Evolutionary conservation across 164 flowering plant genomes (phyloP).

Genomic region (Vitis cinerea): DNA sequence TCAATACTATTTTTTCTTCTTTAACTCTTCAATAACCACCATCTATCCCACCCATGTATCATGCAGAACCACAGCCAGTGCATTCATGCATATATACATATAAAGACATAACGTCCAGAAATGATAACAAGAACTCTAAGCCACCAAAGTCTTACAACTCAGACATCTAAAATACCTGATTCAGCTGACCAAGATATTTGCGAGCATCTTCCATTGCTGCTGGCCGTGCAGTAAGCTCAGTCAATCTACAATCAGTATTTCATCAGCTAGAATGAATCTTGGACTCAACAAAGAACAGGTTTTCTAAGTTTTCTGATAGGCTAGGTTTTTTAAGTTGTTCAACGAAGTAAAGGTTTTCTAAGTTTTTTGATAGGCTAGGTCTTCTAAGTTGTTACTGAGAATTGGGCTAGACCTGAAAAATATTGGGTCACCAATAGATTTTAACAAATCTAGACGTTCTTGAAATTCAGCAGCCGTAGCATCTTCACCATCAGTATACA

Average conservation of each 20-base stretch:
- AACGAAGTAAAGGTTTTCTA: no score
- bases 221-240: constrained; percentile 82
- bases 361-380: no score
- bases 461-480: constrained; percentile 80
- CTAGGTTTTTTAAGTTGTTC: no score
- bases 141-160: neutral
- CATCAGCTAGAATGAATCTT: constrained; percentile 2
- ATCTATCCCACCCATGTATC: neutral
- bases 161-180: constrained; percentile 52
- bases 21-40: neutral
- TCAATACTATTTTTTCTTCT: neutral
- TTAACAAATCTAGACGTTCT: constrained; percentile 60
- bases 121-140: neutral
- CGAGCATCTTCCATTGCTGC: constrained; percentile 62
- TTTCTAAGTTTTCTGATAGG: no score
- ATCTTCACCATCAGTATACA: constrained; percentile 96
- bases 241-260: constrained; percentile 45
- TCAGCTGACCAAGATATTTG: constrained; percentile 56
- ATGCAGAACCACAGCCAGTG: neutral
- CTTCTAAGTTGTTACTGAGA: no score
- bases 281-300: neutral
- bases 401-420: constrained; percentile 64
- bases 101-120: neutral
- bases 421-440: constrained; percentile 82
- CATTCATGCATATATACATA: no score